Percentiles rank a stretch among this genome's conserved stretches.
Conservation (phyloP, 805 yeast species). For the Lipomyces kockii region DNA sequence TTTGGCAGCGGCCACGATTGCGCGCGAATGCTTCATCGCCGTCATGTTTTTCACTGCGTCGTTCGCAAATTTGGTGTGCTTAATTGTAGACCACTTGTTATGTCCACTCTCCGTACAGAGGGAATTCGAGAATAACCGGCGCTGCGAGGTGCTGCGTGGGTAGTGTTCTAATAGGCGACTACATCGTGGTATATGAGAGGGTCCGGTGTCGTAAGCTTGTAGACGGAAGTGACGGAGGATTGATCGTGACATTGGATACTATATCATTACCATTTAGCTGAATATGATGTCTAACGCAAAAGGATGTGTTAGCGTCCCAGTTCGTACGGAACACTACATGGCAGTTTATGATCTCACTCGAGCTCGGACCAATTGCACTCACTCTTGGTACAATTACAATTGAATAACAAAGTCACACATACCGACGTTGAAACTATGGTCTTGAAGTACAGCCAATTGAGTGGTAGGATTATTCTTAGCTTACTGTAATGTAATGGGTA, state of each 20-base stretch:
- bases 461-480: background rate
- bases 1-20: slow-evolving; percentile 76
- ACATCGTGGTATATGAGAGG: background rate
- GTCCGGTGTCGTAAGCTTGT: background rate
- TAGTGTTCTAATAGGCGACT: background rate
- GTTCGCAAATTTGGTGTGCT: slow-evolving; percentile 91
- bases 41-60: slow-evolving; percentile 76
- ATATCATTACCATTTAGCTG: background rate
- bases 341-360: background rate
- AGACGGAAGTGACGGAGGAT: background rate
- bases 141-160: background rate
- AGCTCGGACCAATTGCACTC: background rate
- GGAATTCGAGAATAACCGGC: background rate
- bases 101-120: slow-evolving; percentile 66
- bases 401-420: background rate
- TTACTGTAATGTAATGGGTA: too few species aligned
- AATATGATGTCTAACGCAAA: background rate
- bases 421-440: background rate
- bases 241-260: background rate
- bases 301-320: background rate
- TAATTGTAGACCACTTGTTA: slow-evolving; percentile 93
- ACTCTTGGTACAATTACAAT: background rate
- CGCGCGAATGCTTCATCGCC: slow-evolving; percentile 71
- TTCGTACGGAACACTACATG: background rate
- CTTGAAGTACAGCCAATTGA: background rate